Conservation (phyloP, 345 rosid species). For the Ceriops decandra region DNA sequence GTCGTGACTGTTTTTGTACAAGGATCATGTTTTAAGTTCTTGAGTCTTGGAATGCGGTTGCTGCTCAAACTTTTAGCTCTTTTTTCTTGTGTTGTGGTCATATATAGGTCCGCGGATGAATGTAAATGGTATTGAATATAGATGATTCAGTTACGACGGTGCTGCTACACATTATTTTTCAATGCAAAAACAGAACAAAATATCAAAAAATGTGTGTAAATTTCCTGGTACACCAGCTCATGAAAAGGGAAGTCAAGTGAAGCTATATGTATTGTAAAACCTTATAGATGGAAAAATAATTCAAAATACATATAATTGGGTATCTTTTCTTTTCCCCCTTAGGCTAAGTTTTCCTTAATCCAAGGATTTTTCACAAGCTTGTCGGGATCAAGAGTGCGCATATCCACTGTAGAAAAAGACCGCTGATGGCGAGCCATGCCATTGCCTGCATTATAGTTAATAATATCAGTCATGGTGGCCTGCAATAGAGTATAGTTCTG, state of each 20-base stretch:
- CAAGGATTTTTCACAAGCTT: conserved; percentile 44
- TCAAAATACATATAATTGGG: neutral
- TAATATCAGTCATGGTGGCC: conserved; percentile 51
- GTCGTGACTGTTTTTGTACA: no score
- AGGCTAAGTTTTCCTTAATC: conserved; percentile 20
- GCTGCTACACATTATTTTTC: neutral
- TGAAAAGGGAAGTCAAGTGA: no score
- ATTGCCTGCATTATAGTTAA: conserved; percentile 38
- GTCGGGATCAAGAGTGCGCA: conserved; percentile 41
- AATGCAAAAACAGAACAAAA: neutral
- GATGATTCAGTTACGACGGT: no score
- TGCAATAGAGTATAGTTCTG: conserved; percentile 51
- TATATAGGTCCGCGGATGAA: no score
- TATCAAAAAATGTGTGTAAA: no score
- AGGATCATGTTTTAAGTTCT: no score
- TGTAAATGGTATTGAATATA: no score
- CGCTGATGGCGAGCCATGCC: conserved; percentile 36
- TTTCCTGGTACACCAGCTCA: no score
- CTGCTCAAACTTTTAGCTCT: no score
- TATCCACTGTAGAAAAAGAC: conserved; percentile 50
- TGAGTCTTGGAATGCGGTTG: no score
- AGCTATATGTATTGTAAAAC: neutral
- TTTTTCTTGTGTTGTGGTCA: no score
- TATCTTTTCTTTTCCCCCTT: neutral
- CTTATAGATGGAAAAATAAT: neutral